These are phyloP conservation scores for Penicillium digitatum DNA, from an alignment of 2,329 filamentous ascomycete genomes.

Conservation along the genomic window DNA sequence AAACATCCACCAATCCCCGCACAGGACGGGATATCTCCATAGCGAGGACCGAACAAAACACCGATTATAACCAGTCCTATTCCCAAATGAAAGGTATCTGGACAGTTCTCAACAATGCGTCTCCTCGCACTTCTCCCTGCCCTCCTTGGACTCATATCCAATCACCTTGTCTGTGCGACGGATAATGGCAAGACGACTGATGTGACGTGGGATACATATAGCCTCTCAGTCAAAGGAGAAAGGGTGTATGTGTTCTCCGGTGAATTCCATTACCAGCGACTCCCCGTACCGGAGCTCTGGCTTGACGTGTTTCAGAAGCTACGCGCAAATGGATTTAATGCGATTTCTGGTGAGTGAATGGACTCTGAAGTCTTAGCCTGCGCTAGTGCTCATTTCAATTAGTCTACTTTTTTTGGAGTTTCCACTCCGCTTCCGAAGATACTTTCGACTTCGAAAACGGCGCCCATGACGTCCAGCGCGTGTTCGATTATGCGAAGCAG, in stretches of 20 bases:
- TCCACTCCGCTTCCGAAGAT: conserved; percentile 27
- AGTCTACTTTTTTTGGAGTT: conserved; percentile 35
- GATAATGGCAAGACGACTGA: conserved; percentile 43
- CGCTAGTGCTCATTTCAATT: not conserved
- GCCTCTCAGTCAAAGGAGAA: conserved; percentile 49
- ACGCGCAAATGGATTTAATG: conserved; percentile 52
- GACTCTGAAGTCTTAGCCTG: not conserved
- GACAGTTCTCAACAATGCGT: conserved; percentile 14
- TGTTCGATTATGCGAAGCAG: conserved; percentile 51
- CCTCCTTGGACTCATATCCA: conserved; percentile 10
- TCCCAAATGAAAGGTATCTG: not conserved
- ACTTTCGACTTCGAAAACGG: conserved; percentile 50
- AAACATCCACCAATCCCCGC: conserved; percentile 30
- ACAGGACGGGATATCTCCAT: conserved; percentile 18
- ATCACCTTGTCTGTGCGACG: conserved; percentile 23
- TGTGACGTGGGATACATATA: conserved; percentile 53
- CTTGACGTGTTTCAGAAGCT: conserved; percentile 55
- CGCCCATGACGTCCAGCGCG: conserved; percentile 50
- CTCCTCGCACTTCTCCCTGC: conserved; percentile 16
- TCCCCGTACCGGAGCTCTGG: conserved; percentile 55
- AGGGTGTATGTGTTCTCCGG: conserved; percentile 49
- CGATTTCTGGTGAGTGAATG: conserved; percentile 39
- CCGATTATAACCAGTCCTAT: not conserved
- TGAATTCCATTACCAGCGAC: conserved; percentile 53
- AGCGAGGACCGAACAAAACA: conserved; percentile 21